Percentiles rank a stretch among this genome's conserved stretches.
Conservation (phyloP, 2,329 filamentous ascomycete genomes). For the Chaetomium sp. region DNA sequence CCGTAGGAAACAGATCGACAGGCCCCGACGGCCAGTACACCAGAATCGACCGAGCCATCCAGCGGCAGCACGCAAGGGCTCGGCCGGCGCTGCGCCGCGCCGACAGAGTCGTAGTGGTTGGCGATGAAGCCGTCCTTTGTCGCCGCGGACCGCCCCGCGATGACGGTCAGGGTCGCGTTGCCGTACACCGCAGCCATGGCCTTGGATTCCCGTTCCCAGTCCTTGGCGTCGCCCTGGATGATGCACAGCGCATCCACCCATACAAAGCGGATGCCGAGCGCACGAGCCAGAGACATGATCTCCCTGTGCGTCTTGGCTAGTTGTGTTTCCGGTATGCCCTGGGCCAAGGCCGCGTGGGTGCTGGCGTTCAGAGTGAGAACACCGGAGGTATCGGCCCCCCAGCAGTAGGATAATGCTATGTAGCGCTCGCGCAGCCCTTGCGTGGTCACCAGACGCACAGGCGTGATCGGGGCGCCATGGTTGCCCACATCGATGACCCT, state of each 20-base stretch:
- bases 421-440: background rate
- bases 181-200: background rate
- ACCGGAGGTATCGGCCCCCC: background rate
- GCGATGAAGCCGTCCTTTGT: background rate
- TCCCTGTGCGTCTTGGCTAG: background rate
- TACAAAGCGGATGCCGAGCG: background rate
- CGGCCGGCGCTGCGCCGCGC: background rate
- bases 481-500: background rate
- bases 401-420: background rate
- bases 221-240: background rate
- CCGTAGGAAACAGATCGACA: background rate
- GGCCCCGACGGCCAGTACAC: background rate
- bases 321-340: background rate
- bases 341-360: background rate
- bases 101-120: background rate
- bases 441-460: background rate
- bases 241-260: background rate
- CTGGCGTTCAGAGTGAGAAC: background rate
- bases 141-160: background rate
- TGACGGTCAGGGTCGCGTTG: background rate
- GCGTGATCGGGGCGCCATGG: background rate
- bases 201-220: slow-evolving; percentile 19
- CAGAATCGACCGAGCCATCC: background rate
- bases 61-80: background rate
- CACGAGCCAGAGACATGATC: background rate